phyloP scores from a whole-genome alignment of 306 rosid genomes.

The Cicer bijugum region DNA sequence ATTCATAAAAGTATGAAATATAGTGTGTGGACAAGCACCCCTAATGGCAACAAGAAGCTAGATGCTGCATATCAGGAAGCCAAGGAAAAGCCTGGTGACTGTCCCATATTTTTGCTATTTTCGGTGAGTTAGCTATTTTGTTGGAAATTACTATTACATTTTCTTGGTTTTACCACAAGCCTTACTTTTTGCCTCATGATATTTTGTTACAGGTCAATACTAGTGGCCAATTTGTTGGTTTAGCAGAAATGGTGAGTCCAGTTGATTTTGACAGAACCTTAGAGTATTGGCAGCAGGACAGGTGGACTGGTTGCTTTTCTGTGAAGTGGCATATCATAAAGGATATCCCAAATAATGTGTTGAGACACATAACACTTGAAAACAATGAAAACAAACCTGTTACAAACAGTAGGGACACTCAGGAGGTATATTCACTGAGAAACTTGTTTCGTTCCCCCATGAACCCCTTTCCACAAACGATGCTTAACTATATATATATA shows the following conservation, averaged over 20 bases:
- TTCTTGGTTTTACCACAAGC: slow-evolving; percentile 21
- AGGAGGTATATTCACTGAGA: slow-evolving; percentile 55
- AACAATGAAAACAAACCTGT: slow-evolving; percentile 65
- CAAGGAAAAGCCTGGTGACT: slow-evolving; percentile 51
- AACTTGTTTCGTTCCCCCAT: slow-evolving; percentile 6
- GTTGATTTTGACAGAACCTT: slow-evolving; percentile 52
- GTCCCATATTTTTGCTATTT: slow-evolving; percentile 58
- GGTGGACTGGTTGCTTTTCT: slow-evolving; percentile 69
- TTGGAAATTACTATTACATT: slow-evolving; percentile 5
- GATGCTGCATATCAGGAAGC: slow-evolving; percentile 56
- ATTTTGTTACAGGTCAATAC: slow-evolving; percentile 53
- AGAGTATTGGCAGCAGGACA: slow-evolving; percentile 62
- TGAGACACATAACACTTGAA: slow-evolving; percentile 59
- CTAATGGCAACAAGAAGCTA: slow-evolving; percentile 58
- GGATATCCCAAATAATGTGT: slow-evolving; percentile 54
- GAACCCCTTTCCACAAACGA: background rate
- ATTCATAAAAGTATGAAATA: slow-evolving; percentile 63
- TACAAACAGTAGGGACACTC: slow-evolving; percentile 62
- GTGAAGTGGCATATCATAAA: slow-evolving; percentile 61
- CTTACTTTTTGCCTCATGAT: background rate
- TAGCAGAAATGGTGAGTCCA: slow-evolving; percentile 61
- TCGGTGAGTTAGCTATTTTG: slow-evolving; percentile 50
- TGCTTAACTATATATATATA: slow-evolving; percentile 2
- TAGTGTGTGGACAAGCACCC: slow-evolving; percentile 60
- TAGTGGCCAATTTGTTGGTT: slow-evolving; percentile 65